Conservation (phyloP, 331 rosid species). For the Malus hybrid region DNA sequence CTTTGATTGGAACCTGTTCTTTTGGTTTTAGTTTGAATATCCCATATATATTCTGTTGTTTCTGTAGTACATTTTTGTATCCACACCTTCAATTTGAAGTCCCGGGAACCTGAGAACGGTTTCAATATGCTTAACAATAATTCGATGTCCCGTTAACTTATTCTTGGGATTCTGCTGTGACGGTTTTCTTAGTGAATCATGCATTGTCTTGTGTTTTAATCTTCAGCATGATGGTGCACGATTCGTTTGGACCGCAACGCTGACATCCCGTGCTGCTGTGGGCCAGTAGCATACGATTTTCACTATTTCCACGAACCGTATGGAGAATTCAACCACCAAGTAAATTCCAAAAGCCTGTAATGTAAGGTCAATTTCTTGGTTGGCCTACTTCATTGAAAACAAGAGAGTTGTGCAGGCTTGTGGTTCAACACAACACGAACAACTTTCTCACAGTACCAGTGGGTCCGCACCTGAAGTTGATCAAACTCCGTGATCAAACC, state of each 20-base stretch:
- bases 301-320: not conserved
- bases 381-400: constrained; percentile 1
- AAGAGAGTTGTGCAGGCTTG: not conserved
- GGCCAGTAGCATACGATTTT: too few relatives aligned
- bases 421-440: not conserved
- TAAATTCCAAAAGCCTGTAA: not conserved
- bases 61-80: not conserved
- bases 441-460: not conserved
- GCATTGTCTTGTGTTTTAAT: too few relatives aligned
- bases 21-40: constrained; percentile 4
- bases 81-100: not conserved
- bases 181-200: not conserved
- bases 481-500: not conserved
- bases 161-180: not conserved
- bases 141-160: not conserved
- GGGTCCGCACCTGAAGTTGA: too few relatives aligned
- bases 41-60: not conserved
- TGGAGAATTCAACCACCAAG: not conserved
- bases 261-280: not conserved
- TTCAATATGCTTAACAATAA: not conserved
- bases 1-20: not conserved
- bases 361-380: not conserved
- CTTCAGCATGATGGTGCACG: not conserved
- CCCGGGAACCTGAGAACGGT: not conserved
- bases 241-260: not conserved